Percentiles rank a stretch among this genome's conserved stretches.
Conservation (phyloP, 805 yeast species). For the Hanseniaspora lachancei region DNA sequence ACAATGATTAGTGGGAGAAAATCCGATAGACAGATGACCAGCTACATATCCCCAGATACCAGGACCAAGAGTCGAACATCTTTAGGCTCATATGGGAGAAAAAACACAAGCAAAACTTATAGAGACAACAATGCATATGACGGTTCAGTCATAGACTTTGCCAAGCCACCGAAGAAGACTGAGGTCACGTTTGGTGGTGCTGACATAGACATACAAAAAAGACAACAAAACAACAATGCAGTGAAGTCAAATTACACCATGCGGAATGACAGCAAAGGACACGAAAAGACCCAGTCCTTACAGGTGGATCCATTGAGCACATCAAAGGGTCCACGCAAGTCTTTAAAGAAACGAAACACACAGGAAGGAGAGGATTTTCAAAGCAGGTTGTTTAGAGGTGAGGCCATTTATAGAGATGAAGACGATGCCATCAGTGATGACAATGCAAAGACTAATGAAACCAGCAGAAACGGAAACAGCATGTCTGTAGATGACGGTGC, state of each 20-base stretch:
- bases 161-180: constrained; percentile 10
- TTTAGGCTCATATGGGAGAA: constrained; percentile 2
- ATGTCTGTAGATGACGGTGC: background rate
- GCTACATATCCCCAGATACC: constrained; percentile 9
- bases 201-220: constrained; percentile 3
- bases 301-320: background rate
- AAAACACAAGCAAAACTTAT: background rate
- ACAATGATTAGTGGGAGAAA: background rate
- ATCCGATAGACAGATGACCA: background rate
- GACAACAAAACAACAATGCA: constrained; percentile 15
- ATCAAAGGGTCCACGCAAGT: background rate
- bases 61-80: constrained; percentile 17
- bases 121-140: background rate
- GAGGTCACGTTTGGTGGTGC: constrained; percentile 11
- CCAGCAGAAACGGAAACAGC: background rate
- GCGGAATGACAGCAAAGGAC: background rate
- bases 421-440: constrained; percentile 15
- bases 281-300: background rate
- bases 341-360: background rate
- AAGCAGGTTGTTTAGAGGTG: constrained; percentile 27
- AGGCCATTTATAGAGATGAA: constrained; percentile 26
- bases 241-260: background rate
- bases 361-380: constrained; percentile 21
- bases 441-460: constrained; percentile 9
- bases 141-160: constrained; percentile 1